Percentiles rank a stretch among this genome's conserved stretches.
Evolutionary conservation across 2,329 filamentous ascomycete genomes (phyloP).

Genomic region (Rhynchosporium graminicola): DNA sequence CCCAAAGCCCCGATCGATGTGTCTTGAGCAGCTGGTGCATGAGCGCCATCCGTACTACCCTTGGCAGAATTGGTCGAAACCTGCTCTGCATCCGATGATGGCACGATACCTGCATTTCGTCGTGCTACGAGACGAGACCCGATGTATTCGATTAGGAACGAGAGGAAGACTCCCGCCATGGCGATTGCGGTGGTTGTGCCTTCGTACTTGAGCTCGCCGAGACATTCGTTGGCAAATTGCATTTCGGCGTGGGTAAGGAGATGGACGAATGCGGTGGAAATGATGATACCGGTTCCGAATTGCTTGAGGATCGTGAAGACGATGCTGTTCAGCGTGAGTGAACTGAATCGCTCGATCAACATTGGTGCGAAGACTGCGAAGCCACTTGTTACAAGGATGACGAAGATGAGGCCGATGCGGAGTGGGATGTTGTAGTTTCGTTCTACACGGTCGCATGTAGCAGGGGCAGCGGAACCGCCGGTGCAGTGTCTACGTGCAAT

Average conservation of each 20-base stretch:
- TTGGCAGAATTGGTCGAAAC: conserved; percentile 10
- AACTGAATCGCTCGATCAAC: conserved; percentile 40
- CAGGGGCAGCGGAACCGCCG: conserved; percentile 21
- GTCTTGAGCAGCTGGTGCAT: not conserved
- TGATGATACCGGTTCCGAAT: conserved; percentile 72
- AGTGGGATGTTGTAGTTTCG: conserved; percentile 68
- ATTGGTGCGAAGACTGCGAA: conserved; percentile 69
- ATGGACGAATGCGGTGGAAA: conserved; percentile 71
- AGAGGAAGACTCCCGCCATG: conserved; percentile 73
- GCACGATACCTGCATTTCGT: conserved; percentile 45
- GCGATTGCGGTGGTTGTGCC: conserved; percentile 68
- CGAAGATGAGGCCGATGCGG: conserved; percentile 71
- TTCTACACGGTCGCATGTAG: conserved; percentile 52
- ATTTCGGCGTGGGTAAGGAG: conserved; percentile 71
- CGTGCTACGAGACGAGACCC: conserved; percentile 58
- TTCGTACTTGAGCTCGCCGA: conserved; percentile 68
- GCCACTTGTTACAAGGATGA: conserved; percentile 66
- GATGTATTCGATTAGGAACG: conserved; percentile 70
- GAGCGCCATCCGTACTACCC: not conserved
- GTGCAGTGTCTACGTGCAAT: conserved; percentile 34
- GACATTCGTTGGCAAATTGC: conserved; percentile 63
- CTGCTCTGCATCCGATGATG: conserved; percentile 12
- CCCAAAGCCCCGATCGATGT: conserved; percentile 15
- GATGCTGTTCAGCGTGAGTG: conserved; percentile 46
- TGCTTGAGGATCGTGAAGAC: conserved; percentile 68